Base-by-base conservation (phyloP, 345 rosid species). In the Laguncularia racemosa region DNA sequence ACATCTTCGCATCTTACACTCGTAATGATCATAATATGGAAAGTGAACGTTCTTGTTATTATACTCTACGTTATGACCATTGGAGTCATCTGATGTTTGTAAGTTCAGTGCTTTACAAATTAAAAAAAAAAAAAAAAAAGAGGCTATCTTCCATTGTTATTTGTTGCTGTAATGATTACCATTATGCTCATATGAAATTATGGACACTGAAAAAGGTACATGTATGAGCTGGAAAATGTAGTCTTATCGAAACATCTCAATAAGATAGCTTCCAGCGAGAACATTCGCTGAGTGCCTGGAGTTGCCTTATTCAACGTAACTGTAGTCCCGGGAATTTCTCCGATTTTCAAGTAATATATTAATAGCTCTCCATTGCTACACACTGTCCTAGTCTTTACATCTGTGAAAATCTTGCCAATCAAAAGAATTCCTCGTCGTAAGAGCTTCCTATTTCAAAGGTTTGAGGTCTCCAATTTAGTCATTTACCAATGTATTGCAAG, bases 21-120 rank as follows among this genome's bases (percentile, higher is more conserved):
- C 8, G 61, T 76, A 40, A 76, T 69, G 81, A 1, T 76, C n/a
- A 66, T 76, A 67, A 67, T 73, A 56, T 76, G 78, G 78, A 70
- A 76, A 67, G 64, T 63, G 15, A 55, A 59, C 46, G 33, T 73
- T 23, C 17, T 76, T 16, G n/a, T 62, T 13, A 13, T 70, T 18
- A 16, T 76, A 33, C 13, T 53, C 55, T 76, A 69, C 14, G 16
- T 63, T 12, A 13, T 67, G n/a, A 56, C 61, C 7, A 61, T 67
- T 17, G 49, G 67, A 19, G 26, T 56, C 19, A 0, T 61, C 5
- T 66, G 6, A 6, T 48, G 1, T 60, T 65, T 40, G 52, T 72
- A 47, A 72, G 70, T 62, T 55, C 75, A 0, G 68, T 70, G 2
- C 64, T 69, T 7, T 69, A 63, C 70, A 76, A 76, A 50, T 72